Evolutionary conservation across 352 stramenopile genomes (phyloP), one percentile per base, ranked within the genome.

Genomic region (Phytophthora meadii): DNA sequence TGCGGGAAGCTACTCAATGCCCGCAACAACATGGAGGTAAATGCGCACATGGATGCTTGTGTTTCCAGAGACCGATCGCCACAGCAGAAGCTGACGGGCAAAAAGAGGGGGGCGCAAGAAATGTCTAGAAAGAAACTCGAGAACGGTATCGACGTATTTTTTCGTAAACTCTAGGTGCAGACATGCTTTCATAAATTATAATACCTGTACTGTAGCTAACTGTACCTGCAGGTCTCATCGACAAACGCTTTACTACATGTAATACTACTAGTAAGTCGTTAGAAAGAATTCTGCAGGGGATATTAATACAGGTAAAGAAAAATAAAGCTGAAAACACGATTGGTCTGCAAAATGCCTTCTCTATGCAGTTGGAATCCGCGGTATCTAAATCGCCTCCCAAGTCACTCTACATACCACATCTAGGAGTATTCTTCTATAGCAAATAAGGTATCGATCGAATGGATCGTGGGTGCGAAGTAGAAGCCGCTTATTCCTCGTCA

Each of bases 31-130:
- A 81, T 88, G 54, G 65, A 81, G 19, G 78, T 91, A 57, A 90
- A 88, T 55, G 62, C 71, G 17, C 82, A 91, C 60, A 74, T 91
- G n/a, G 82, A 91, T 48, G 70, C 65, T 32, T 91, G 82, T 58
- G 54, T 74, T 28, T 39, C 27, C 27, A 53, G 39, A 44, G 37
- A 67, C 61, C 40, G 24, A n/a, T 61, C 45, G 27, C 8, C 49
- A 6, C 10, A 41, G 28, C 34, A 41, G 46, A 58, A 24, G 34
- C 15, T 24, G 25, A 56, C 22, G 41, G 40, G 55, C 25, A 65
- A 62, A 19, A 76, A 68, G 41, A 57, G 61, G 60, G 8, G 44
- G 12, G 37, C 14, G 8, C 49, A 49, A 4, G 54, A 70, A 11
- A 50, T 64, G 25, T 53, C 22, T 11, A 62, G 7, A 10, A 63